Evolutionary conservation across 352 stramenopile genomes (phyloP).

Genomic region (Phytophthora fragariaefolia): DNA sequence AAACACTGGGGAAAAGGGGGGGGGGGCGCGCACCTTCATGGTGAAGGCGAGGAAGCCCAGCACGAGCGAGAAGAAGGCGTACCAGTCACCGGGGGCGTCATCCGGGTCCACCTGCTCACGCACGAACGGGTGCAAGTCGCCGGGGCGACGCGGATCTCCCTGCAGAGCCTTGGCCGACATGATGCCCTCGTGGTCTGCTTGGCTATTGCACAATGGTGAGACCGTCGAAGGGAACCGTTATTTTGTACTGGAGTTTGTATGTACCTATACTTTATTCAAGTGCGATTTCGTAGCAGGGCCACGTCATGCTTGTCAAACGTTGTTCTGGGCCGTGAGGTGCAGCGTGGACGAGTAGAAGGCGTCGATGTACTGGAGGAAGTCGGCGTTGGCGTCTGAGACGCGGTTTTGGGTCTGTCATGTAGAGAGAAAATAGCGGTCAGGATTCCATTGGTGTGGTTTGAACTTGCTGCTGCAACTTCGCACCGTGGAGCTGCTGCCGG

Average conservation of each 20-base stretch:
- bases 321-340: constrained; percentile 41
- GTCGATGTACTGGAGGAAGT: constrained; percentile 77
- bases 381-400: constrained; percentile 37
- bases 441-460: no score
- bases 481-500: constrained; percentile 7
- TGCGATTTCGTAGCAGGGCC: neutral
- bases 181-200: constrained; percentile 2
- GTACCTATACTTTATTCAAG: constrained; percentile 1
- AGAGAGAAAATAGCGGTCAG: constrained; percentile 7
- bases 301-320: constrained; percentile 17
- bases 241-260: constrained; percentile 12
- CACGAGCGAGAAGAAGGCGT: constrained; percentile 72
- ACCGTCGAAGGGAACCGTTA: constrained; percentile 2
- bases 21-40: constrained; percentile 52
- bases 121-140: constrained; percentile 75
- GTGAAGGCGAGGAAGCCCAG: constrained; percentile 65
- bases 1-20: neutral
- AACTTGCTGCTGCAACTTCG: neutral
- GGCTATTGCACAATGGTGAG: constrained; percentile 17
- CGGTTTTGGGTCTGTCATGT: constrained; percentile 6
- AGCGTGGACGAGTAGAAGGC: constrained; percentile 66
- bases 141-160: constrained; percentile 67
- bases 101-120: constrained; percentile 53
- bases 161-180: constrained; percentile 42
- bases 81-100: constrained; percentile 56